These are phyloP conservation scores for Venturia nashicola DNA, from an alignment of 2,329 filamentous ascomycete genomes.

Conservation along the genomic window DNA sequence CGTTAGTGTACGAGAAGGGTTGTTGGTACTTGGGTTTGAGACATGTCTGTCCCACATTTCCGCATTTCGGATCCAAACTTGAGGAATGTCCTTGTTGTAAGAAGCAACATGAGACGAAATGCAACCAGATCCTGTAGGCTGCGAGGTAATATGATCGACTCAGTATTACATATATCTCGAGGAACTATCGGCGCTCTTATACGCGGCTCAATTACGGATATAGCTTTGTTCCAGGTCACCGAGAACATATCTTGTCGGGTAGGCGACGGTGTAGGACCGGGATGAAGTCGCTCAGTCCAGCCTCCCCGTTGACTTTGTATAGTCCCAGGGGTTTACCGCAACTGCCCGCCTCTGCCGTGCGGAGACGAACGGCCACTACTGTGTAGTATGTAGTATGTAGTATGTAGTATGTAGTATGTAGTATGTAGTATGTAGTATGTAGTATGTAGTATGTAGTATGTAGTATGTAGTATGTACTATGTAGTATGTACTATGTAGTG, in stretches of 20 bases:
- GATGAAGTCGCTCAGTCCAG: neutral
- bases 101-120: neutral
- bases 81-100: neutral
- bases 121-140: neutral
- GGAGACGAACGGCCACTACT: too few relatives aligned
- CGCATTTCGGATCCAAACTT: neutral
- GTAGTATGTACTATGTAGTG: too few relatives aligned
- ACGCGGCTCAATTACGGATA: neutral
- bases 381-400: too few relatives aligned
- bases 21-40: neutral
- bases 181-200: neutral
- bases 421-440: too few relatives aligned
- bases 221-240: neutral
- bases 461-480: too few relatives aligned
- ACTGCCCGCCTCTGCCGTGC: too few relatives aligned
- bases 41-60: neutral
- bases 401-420: too few relatives aligned
- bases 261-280: neutral
- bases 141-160: neutral
- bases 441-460: too few relatives aligned
- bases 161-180: neutral
- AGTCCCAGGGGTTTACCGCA: too few relatives aligned
- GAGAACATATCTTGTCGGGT: neutral
- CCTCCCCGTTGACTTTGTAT: neutral
- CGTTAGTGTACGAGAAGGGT: too few relatives aligned